Evolutionary conservation across 257 asterid genomes (phyloP).

Genomic region (Solanum chilense): DNA sequence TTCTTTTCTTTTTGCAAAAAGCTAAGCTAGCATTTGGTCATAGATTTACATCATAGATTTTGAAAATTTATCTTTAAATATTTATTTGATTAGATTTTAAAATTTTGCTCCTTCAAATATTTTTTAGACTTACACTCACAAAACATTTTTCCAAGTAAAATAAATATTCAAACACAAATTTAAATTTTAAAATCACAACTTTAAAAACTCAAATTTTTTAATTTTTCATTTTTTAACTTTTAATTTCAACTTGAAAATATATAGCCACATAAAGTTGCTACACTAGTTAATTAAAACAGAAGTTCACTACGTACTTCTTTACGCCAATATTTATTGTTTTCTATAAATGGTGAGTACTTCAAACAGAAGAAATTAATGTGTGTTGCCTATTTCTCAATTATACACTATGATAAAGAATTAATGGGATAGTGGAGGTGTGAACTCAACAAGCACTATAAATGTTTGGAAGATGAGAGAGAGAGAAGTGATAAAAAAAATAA

Average conservation of each 20-base stretch:
- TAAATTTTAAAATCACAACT: too few species aligned
- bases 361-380: background rate
- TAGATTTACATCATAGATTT: too few species aligned
- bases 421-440: background rate
- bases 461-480: background rate
- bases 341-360: background rate
- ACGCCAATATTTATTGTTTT: background rate
- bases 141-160: background rate
- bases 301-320: background rate
- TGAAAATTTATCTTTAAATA: background rate
- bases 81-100: too few species aligned
- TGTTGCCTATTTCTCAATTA: background rate
- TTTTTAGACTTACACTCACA: background rate
- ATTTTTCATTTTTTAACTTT: too few species aligned
- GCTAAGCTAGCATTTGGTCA: background rate
- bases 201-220: too few species aligned
- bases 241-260: background rate
- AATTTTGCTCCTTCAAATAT: background rate
- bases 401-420: background rate
- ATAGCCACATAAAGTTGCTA: background rate
- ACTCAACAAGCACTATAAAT: background rate
- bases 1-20: background rate
- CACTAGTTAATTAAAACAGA: background rate
- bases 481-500: background rate
- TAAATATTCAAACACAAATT: background rate